Evolutionary conservation across 495 filamentous ascomycete genomes (phyloP).

Genomic region (Hyaloscypha hepaticicola): DNA sequence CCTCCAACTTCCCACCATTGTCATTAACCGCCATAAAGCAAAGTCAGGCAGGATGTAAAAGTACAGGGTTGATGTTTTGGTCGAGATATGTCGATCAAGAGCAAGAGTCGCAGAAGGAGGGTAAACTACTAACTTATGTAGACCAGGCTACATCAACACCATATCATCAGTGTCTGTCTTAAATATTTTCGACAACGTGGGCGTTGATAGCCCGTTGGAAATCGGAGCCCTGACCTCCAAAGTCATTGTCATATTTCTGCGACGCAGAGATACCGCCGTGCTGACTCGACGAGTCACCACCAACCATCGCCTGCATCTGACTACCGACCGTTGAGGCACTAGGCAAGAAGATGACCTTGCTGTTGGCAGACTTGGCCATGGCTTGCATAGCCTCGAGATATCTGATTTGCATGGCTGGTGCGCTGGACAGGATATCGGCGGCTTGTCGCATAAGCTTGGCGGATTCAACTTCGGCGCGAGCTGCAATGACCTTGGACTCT

Average conservation of each 20-base stretch:
- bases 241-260: constrained; percentile 49
- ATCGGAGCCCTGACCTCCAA: constrained; percentile 49
- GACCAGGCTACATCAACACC: constrained; percentile 30
- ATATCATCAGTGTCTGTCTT: constrained; percentile 29
- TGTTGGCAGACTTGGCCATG: constrained; percentile 95
- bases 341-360: constrained; percentile 96
- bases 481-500: constrained; percentile 96
- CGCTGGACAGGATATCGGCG: constrained; percentile 89
- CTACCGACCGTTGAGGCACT: constrained; percentile 39
- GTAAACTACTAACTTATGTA: constrained; percentile 22
- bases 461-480: constrained; percentile 92
- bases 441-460: constrained; percentile 98
- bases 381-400: constrained; percentile 99
- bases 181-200: constrained; percentile 85
- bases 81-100: not conserved
- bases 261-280: constrained; percentile 22
- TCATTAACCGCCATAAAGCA: constrained; percentile 13
- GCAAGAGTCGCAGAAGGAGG: not conserved
- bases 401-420: constrained; percentile 97
- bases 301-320: constrained; percentile 25
- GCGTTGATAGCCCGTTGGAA: constrained; percentile 86
- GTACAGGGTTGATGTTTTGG: constrained; percentile 13
- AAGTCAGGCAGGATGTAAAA: constrained; percentile 23
- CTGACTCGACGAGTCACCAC: constrained; percentile 15
- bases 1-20: not conserved